Evolutionary conservation across 2,329 filamentous ascomycete genomes (phyloP), one percentile per base, ranked within the genome.

Genomic region (Colletotrichum abscissum): DNA sequence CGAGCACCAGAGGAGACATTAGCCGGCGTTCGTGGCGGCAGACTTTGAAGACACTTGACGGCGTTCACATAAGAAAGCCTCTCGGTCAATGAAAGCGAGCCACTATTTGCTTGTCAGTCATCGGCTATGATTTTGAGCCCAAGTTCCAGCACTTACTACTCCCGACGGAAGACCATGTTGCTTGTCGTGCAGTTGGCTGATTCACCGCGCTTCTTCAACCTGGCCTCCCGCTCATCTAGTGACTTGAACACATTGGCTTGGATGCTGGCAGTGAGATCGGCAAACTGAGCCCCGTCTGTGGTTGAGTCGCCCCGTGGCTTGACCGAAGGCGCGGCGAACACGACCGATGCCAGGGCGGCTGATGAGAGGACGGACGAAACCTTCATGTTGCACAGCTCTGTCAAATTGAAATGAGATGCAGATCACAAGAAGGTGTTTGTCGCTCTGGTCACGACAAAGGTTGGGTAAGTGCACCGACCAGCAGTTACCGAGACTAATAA

Each of bases 21-120:
- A 0, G 79, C 71, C 1, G 82, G 80, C 0, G 81, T 82, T 35
- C 77, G 77, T 5, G 85, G 74, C 1, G 85, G 84, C 74, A 81
- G 78, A 3, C 75, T 75, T 75, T 83, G 81, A 26, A 88, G 76
- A 69, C 87, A 88, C 52, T 84, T 79, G 62, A 88, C 82, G 7
- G 87, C 85, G 16, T 82, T 78, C 66, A 85, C 86, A 75, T 88
- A 88, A 6, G 78, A 78, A 49, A 80, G 79, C 67, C 81, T 81
- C 74, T 85, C 79, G 0, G 66, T 22, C 24, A 73, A 64, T 5
- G 81, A 79, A 55, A 85, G 80, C 4, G 80, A 74, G 14, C 78
- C 78, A 52, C 79, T 80, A 56, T 2, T 26, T 7, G n/a, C 4
- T 4, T n/a, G 26, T 54, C 14, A 60, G 59, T 58, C 5, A 59